These are phyloP conservation scores for Arxiozyma slooffiae DNA, from an alignment of 1,139 yeast genomes.

Conservation along the genomic window DNA sequence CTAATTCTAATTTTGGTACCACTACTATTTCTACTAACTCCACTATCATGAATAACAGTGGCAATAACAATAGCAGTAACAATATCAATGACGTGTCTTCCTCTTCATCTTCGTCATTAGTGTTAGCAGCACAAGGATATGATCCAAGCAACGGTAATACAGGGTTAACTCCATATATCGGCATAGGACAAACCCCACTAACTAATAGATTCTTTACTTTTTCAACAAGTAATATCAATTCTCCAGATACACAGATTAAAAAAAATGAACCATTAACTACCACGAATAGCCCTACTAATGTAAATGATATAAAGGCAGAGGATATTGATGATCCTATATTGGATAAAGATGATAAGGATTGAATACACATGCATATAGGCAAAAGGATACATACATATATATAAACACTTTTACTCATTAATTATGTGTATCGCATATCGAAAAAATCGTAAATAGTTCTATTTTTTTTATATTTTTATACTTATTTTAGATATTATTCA, in stretches of 20 bases:
- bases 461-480: too few species aligned
- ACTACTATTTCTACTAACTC: background rate
- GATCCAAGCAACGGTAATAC: slow-evolving; percentile 20
- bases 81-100: background rate
- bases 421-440: background rate
- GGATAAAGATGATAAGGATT: background rate
- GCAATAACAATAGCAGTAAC: background rate
- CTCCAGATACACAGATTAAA: slow-evolving; percentile 2
- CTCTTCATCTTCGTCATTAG: background rate
- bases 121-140: slow-evolving; percentile 1
- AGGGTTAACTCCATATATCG: slow-evolving; percentile 28
- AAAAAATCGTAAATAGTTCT: background rate
- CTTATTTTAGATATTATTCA: background rate
- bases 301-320: background rate
- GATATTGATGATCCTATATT: background rate
- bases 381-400: too few species aligned
- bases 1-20: background rate
- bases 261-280: background rate
- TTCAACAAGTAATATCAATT: slow-evolving; percentile 11
- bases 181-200: slow-evolving; percentile 25
- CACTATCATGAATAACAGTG: background rate
- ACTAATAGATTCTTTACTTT: slow-evolving; percentile 24
- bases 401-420: background rate
- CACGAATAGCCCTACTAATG: background rate
- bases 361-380: too few species aligned